Percentiles rank a stretch among this genome's conserved stretches.
Evolutionary conservation across 495 filamentous ascomycete genomes (phyloP).

Genomic region (Sordaria brevicollis): DNA sequence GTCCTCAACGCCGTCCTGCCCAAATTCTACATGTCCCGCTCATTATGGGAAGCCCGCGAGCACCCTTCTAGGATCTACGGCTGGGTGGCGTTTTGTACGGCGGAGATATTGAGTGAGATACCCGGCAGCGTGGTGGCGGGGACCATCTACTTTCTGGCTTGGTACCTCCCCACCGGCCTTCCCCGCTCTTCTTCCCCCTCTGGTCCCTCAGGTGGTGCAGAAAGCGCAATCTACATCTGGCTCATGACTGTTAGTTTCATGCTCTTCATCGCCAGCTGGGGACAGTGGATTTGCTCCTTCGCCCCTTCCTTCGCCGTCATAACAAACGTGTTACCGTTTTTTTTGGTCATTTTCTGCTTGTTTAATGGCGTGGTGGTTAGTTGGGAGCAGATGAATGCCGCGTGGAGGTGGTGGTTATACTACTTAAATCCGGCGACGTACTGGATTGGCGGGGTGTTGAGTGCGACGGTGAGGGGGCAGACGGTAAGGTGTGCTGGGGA

Average conservation of each 20-base stretch:
- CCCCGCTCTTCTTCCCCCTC: no score
- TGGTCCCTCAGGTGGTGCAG: constrained; percentile 32
- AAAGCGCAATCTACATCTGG: constrained; percentile 69
- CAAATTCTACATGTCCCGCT: constrained; percentile 70
- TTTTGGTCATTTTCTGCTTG: constrained; percentile 65
- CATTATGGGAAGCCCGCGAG: constrained; percentile 68
- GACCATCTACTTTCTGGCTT: constrained; percentile 62
- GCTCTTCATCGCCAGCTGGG: constrained; percentile 68
- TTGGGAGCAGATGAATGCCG: constrained; percentile 49
- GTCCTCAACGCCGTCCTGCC: constrained; percentile 67
- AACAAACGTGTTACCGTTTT: constrained; percentile 62
- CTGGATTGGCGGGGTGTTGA: constrained; percentile 66
- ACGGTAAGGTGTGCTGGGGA: constrained; percentile 46
- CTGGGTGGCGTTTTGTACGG: constrained; percentile 74
- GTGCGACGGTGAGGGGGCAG: constrained; percentile 44
- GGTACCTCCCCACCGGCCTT: constrained; percentile 73
- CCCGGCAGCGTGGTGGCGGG: constrained; percentile 54
- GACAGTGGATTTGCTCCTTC: constrained; percentile 78
- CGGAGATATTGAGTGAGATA: constrained; percentile 66
- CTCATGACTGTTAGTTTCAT: constrained; percentile 76
- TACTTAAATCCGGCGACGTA: constrained; percentile 60
- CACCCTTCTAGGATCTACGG: constrained; percentile 68
- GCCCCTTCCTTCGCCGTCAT: constrained; percentile 74
- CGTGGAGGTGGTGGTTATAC: constrained; percentile 73
- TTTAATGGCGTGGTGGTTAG: constrained; percentile 69